phyloP scores from a whole-genome alignment of 2,329 filamentous ascomycete species.

The Talaromyces albobiverticillius region DNA sequence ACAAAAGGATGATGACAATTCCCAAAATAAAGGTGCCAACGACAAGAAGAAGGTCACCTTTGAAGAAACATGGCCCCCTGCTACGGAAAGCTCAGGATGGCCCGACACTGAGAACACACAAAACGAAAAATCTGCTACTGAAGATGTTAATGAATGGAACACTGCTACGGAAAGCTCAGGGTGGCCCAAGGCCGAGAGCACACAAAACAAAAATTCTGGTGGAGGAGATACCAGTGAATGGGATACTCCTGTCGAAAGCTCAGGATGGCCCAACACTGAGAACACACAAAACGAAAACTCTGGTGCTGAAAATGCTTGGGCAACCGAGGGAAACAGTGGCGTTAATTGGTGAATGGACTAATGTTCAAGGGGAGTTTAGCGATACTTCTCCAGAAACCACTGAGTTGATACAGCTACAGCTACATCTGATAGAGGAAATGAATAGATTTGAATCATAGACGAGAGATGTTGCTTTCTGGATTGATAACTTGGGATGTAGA shows the following conservation, averaged over 20 bases:
- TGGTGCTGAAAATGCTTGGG: background rate
- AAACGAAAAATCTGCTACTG: background rate
- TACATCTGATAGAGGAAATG: background rate
- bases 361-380: background rate
- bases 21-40: background rate
- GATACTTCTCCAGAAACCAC: background rate
- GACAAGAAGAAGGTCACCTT: constrained; percentile 4
- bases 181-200: no score
- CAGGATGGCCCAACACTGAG: no score
- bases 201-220: no score
- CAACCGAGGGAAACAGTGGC: no score
- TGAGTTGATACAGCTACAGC: background rate
- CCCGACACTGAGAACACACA: no score
- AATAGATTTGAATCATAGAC: no score
- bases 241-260: no score
- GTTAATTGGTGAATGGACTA: background rate
- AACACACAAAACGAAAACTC: no score
- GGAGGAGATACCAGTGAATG: no score
- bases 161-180: no score
- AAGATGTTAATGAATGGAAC: background rate
- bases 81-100: no score
- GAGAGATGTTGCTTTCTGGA: background rate
- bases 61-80: no score
- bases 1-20: background rate
- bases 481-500: background rate